phyloP scores from a whole-genome alignment of 139 green algal genomes.

The Picochlorum sp. region DNA sequence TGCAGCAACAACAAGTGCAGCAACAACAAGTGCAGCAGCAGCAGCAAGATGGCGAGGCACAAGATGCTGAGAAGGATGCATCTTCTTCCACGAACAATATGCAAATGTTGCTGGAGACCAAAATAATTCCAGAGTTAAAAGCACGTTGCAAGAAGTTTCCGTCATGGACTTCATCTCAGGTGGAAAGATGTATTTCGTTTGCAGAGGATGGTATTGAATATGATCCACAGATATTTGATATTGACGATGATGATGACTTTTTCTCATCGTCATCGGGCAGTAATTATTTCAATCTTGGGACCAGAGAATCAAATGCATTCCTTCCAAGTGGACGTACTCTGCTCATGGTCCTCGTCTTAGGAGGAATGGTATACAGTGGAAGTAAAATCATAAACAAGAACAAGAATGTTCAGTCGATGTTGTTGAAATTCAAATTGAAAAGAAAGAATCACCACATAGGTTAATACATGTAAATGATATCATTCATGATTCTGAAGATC shows the following conservation, averaged over 20 bases:
- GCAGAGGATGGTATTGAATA: constrained; percentile 5
- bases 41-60: too few species aligned
- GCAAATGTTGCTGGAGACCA: background rate
- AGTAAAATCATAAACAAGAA: too few species aligned
- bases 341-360: too few species aligned
- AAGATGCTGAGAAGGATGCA: too few species aligned
- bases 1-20: too few species aligned
- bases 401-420: background rate
- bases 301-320: too few species aligned
- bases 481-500: constrained; percentile 26
- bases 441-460: background rate
- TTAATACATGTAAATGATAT: too few species aligned
- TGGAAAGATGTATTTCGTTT: constrained; percentile 2
- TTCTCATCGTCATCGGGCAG: too few species aligned
- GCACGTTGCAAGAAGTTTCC: constrained; percentile 17
- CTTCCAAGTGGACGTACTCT: too few species aligned
- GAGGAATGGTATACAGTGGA: too few species aligned
- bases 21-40: too few species aligned
- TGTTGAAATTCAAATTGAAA: background rate
- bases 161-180: constrained; percentile 18
- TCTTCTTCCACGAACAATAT: background rate
- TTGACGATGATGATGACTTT: constrained; percentile 4
- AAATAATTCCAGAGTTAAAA: constrained; percentile 14
- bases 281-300: too few species aligned
- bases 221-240: constrained; percentile 3